Base-by-base conservation (phyloP, 805 yeast genomes). In the Komagataella ulmi region DNA sequence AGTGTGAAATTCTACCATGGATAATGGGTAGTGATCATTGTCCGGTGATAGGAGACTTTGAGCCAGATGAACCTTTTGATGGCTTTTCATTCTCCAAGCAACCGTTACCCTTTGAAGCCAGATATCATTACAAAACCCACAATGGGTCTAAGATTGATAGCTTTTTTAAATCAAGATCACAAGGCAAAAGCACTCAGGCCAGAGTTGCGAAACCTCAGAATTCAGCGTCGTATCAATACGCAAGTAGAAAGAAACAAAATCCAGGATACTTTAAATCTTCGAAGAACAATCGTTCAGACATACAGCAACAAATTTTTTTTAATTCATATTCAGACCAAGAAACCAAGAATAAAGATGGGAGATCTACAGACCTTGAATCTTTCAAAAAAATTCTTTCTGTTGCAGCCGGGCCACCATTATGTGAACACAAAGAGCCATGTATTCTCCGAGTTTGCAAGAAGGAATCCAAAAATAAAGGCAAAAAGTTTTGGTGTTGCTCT, bases 11-110 rank as follows among this genome's bases (percentile, higher is more conserved):
- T n/a, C 75, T 85, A 75, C 83, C 88, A 0, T 73, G 73, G 47
- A 59, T 90, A 1, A 69, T 76, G 62, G 99, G 99, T 0, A 88
- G 97, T 0, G 99, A 91, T 63, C 99, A 91, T 65, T 91, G 98
- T 64, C 99, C 99, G 0, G 79, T 88, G 40, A 30, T 30, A 30
- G 40, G 6, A 30, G 40, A 30, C 40, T 10, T 30, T 10, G 40
- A 30, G 6, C 40, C 40, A 14, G 40, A 30, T 30, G 40, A 30
- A 30, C 8, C 40, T 14, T 10, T 12, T 30, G 40, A 14, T 10
- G 14, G 14, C 40, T 10, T 30, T 30, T 10, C 40, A 8, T 30
- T 30, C 14, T 30, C 40, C 40, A 30, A 14, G 8, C 40, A 30
- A 12, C 14, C 40, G 10, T 30, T 30, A 8, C 14, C 40, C 12